These are phyloP conservation scores for Nadsonia commutata DNA, from an alignment of 1,139 yeast genomes.

Conservation along the genomic window DNA sequence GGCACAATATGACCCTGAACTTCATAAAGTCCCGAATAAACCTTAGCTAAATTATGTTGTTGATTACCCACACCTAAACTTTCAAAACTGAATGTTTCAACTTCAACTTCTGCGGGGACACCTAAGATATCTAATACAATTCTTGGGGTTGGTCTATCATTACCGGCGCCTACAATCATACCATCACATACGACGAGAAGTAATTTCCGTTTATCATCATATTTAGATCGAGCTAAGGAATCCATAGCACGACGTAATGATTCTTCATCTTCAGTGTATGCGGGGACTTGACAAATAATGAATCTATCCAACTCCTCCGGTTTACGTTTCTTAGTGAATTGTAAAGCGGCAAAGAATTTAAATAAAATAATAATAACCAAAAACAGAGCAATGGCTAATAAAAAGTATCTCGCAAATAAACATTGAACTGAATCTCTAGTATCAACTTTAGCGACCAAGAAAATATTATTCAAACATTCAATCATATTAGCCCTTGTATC, in stretches of 20 bases:
- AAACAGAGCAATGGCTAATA: slow-evolving; percentile 26
- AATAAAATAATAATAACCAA: slow-evolving; percentile 24
- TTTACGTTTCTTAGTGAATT: slow-evolving; percentile 20
- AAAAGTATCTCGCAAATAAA: slow-evolving; percentile 27
- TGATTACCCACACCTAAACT: slow-evolving; percentile 28
- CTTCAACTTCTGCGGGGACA: slow-evolving; percentile 25
- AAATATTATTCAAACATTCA: slow-evolving; percentile 25
- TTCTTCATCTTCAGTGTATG: slow-evolving; percentile 30
- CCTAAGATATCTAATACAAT: slow-evolving; percentile 30
- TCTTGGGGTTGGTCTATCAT: slow-evolving; percentile 29
- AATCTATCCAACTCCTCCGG: slow-evolving; percentile 28
- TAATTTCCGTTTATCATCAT: slow-evolving; percentile 29
- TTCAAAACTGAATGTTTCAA: slow-evolving; percentile 26
- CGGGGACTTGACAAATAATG: slow-evolving; percentile 30
- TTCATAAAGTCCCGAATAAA: slow-evolving; percentile 28
- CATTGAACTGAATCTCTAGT: slow-evolving; percentile 26
- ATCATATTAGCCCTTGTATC: slow-evolving; percentile 16
- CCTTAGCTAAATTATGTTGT: slow-evolving; percentile 28
- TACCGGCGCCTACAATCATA: slow-evolving; percentile 31
- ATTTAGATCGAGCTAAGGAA: slow-evolving; percentile 26
- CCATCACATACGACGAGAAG: slow-evolving; percentile 29
- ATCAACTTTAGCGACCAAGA: slow-evolving; percentile 28
- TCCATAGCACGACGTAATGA: slow-evolving; percentile 29
- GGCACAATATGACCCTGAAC: slow-evolving; percentile 31
- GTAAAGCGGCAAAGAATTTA: slow-evolving; percentile 28